Conservation (phyloP, 192 early-diverging fungal species). For the Powellomyces hirtus region DNA sequence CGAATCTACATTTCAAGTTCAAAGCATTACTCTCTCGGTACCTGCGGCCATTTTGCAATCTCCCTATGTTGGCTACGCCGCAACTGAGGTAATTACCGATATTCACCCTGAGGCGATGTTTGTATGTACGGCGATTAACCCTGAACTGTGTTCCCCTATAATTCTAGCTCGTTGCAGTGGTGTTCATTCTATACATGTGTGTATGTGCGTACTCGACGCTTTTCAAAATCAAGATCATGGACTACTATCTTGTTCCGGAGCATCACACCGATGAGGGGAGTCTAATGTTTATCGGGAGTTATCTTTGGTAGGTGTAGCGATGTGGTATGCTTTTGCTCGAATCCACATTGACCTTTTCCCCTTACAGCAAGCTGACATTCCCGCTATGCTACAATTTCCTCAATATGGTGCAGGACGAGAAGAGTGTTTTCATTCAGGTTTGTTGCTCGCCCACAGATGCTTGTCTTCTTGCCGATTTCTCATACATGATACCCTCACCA, state of each 20-base stretch:
- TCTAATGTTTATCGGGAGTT: slow-evolving; percentile 88
- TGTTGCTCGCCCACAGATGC: neutral
- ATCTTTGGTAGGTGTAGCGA: slow-evolving; percentile 69
- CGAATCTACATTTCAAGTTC: slow-evolving; percentile 83
- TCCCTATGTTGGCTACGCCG: slow-evolving; percentile 32
- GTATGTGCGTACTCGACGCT: slow-evolving; percentile 87
- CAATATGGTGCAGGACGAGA: slow-evolving; percentile 58
- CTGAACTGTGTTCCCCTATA: no score
- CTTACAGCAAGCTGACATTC: slow-evolving; percentile 47
- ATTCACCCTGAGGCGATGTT: no score
- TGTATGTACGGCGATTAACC: no score
- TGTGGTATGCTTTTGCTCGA: neutral
- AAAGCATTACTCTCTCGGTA: slow-evolving; percentile 59
- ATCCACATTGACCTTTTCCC: no score
- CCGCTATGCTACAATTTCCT: slow-evolving; percentile 96
- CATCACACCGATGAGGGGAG: slow-evolving; percentile 92
- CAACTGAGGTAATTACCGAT: slow-evolving; percentile 51
- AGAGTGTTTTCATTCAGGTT: slow-evolving; percentile 51
- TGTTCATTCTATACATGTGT: slow-evolving; percentile 88
- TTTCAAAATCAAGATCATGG: slow-evolving; percentile 86
- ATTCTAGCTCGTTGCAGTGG: slow-evolving; percentile 69
- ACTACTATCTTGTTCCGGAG: slow-evolving; percentile 86
- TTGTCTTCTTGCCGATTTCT: neutral
- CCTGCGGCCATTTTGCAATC: slow-evolving; percentile 58
- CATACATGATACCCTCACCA: slow-evolving; percentile 6